These are phyloP conservation scores for Penicillium sp. DNA, from an alignment of 2,329 filamentous ascomycete species.

Conservation along the genomic window DNA sequence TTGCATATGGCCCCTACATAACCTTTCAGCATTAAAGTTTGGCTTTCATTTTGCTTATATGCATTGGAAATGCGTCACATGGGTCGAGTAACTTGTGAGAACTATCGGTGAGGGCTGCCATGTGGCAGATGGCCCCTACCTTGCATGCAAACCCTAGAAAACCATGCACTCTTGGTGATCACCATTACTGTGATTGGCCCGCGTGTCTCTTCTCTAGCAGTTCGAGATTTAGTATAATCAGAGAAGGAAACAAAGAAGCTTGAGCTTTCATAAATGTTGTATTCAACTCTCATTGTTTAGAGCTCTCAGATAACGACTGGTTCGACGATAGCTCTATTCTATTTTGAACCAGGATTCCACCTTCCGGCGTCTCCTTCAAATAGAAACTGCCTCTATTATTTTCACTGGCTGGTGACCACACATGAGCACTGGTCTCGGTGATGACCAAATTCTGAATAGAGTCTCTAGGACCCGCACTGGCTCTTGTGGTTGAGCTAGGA, in stretches of 20 bases:
- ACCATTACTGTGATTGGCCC: neutral
- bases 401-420: neutral
- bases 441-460: neutral
- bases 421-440: neutral
- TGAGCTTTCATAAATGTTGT: neutral
- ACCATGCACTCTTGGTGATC: no score
- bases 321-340: neutral
- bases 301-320: neutral
- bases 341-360: neutral
- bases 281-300: neutral
- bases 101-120: neutral
- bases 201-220: neutral
- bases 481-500: neutral
- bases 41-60: neutral
- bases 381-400: neutral
- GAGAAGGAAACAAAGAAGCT: neutral
- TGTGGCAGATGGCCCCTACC: neutral
- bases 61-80: neutral
- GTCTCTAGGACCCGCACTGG: neutral
- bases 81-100: neutral
- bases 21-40: neutral
- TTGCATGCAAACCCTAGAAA: no score
- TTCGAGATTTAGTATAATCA: neutral
- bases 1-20: neutral
- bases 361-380: neutral